Conservation (phyloP, 306 rosid genomes). For the Cercis canadensis region DNA sequence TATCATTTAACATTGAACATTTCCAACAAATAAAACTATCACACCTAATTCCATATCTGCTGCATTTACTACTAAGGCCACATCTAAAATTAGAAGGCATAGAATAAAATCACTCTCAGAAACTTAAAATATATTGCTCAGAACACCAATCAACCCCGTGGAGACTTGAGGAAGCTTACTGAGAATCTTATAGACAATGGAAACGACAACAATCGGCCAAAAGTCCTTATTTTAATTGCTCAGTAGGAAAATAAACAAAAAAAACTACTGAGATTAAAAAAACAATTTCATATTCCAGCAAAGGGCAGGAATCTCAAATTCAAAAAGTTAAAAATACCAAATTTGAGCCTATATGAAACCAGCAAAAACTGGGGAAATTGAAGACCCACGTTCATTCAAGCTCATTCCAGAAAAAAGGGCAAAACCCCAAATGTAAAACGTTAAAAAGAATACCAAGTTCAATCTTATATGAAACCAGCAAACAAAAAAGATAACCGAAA, state of each 20-base stretch:
- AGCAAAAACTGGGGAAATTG: too few species aligned
- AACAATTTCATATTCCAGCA: not conserved
- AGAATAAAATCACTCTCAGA: too few species aligned
- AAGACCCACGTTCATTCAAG: too few species aligned
- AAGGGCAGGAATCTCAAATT: not conserved
- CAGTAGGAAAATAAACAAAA: too few species aligned
- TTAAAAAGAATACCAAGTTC: not conserved
- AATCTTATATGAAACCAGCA: not conserved
- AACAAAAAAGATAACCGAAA: not conserved
- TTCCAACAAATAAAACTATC: not conserved
- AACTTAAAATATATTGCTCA: not conserved
- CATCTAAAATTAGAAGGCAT: not conserved
- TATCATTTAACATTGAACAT: too few species aligned
- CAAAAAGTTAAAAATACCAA: too few species aligned
- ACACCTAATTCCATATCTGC: not conserved
- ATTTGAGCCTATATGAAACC: too few species aligned
- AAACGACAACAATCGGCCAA: not conserved
- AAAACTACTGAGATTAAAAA: too few species aligned
- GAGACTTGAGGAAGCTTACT: not conserved
- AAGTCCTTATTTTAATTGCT: not conserved
- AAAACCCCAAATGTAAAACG: conserved; percentile 19
- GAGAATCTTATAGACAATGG: not conserved
- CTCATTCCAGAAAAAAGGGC: too few species aligned
- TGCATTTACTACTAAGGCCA: not conserved
- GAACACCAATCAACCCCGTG: not conserved